A percentile compares a stretch with the other conserved stretches of the same genome.
These are phyloP conservation scores for Trifolium subterraneum DNA, from an alignment of 306 rosid genomes.

Conservation along the genomic window DNA sequence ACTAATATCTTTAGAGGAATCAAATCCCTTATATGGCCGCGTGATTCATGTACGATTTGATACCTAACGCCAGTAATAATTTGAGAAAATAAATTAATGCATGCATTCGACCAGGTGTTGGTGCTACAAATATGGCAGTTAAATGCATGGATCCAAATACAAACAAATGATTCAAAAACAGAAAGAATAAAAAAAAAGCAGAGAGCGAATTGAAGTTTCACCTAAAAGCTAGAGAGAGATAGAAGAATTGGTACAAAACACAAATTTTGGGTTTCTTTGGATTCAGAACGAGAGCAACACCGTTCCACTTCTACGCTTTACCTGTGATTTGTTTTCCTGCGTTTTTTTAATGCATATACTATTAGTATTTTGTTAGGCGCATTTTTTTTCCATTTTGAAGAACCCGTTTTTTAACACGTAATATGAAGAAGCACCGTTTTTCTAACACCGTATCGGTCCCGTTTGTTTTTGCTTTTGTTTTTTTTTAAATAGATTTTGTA, in stretches of 20 bases:
- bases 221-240: constrained; percentile 1
- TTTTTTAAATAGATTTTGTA: no score
- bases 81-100: neutral
- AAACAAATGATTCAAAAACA: neutral
- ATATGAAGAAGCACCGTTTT: no score
- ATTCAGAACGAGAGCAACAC: neutral
- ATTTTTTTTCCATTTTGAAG: no score
- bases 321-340: neutral
- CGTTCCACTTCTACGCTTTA: neutral
- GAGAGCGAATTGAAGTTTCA: neutral
- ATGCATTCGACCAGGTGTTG: neutral
- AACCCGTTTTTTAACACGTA: no score
- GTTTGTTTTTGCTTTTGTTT: no score
- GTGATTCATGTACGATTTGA: no score
- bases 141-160: neutral
- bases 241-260: neutral
- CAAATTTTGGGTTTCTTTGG: neutral
- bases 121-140: neutral
- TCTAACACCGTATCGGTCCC: no score
- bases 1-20: no score
- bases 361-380: no score
- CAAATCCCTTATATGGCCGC: no score
- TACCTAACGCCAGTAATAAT: no score
- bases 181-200: neutral
- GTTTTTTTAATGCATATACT: neutral